These are phyloP conservation scores for Discostella stelligera DNA, from an alignment of 352 stramenopile species.

Conservation along the genomic window DNA sequence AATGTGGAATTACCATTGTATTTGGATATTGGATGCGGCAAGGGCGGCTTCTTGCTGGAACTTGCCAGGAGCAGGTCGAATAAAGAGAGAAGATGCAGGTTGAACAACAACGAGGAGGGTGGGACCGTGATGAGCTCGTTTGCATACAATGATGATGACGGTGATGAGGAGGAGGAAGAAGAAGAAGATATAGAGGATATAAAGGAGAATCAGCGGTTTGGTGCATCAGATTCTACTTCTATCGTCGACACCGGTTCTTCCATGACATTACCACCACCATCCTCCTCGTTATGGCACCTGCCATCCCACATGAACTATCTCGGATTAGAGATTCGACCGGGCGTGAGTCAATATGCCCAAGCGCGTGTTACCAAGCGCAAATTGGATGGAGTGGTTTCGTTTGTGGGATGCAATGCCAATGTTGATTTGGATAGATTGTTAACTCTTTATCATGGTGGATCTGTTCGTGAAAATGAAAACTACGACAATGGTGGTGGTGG, in stretches of 20 bases:
- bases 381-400: slow-evolving; percentile 56
- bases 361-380: slow-evolving; percentile 51
- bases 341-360: slow-evolving; percentile 67
- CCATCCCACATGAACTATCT: slow-evolving; percentile 74
- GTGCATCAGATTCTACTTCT: background rate
- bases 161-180: background rate
- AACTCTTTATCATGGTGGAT: slow-evolving; percentile 40
- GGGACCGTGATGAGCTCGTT: background rate
- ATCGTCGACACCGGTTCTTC: background rate
- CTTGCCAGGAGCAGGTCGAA: slow-evolving; percentile 36
- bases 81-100: background rate
- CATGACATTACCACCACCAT: background rate
- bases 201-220: slow-evolving; percentile 3
- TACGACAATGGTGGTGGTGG: background rate
- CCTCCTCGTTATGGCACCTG: slow-evolving; percentile 7
- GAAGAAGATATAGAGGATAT: too few relatives aligned
- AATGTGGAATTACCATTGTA: slow-evolving; percentile 59
- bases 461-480: background rate
- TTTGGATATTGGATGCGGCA: slow-evolving; percentile 79
- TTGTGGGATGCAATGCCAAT: slow-evolving; percentile 82
- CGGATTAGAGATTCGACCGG: slow-evolving; percentile 78
- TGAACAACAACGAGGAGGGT: background rate
- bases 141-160: background rate
- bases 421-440: slow-evolving; percentile 78
- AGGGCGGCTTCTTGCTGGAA: slow-evolving; percentile 78